Evolutionary conservation across 192 early-diverging fungal species (phyloP).

Genomic region (Podila epigama): DNA sequence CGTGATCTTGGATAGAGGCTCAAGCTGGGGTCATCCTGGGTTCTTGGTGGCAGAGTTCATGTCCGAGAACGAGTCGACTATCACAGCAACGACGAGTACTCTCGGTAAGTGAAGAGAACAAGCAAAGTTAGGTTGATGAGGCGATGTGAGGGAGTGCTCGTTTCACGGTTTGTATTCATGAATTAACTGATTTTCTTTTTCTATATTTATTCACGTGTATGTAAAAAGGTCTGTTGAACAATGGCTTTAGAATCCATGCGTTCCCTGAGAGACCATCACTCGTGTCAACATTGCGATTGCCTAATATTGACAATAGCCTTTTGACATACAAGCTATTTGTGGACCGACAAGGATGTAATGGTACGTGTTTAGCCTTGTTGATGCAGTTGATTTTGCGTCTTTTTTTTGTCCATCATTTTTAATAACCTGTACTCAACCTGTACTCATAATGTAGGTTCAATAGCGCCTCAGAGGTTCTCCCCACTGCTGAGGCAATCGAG

Average conservation of each 20-base stretch:
- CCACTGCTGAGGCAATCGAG: constrained; percentile 63
- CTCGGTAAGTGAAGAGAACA: constrained; percentile 44
- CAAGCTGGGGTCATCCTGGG: constrained; percentile 31
- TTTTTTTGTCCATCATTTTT: neutral
- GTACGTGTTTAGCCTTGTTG: constrained; percentile 12
- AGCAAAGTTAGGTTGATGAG: neutral
- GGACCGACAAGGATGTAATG: constrained; percentile 45
- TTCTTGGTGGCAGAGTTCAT: constrained; percentile 61
- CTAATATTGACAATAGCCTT: constrained; percentile 60
- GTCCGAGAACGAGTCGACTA: constrained; percentile 27
- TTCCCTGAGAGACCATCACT: constrained; percentile 47
- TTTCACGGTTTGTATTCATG: neutral
- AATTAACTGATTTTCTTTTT: neutral
- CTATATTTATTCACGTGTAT: neutral
- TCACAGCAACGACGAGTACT: constrained; percentile 48
- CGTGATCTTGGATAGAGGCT: constrained; percentile 47
- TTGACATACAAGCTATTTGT: constrained; percentile 60
- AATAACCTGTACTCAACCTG: neutral
- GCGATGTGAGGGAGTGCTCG: neutral
- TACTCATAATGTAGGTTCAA: neutral
- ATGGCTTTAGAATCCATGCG: constrained; percentile 48
- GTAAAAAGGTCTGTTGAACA: constrained; percentile 31
- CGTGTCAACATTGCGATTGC: constrained; percentile 56
- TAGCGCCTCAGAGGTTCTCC: constrained; percentile 48
- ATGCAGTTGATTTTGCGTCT: neutral